A percentile compares a stretch with the other conserved stretches of the same genome.
These are phyloP conservation scores for Helicosporidium sp. DNA, from an alignment of 139 green algal genomes.

Conservation along the genomic window DNA sequence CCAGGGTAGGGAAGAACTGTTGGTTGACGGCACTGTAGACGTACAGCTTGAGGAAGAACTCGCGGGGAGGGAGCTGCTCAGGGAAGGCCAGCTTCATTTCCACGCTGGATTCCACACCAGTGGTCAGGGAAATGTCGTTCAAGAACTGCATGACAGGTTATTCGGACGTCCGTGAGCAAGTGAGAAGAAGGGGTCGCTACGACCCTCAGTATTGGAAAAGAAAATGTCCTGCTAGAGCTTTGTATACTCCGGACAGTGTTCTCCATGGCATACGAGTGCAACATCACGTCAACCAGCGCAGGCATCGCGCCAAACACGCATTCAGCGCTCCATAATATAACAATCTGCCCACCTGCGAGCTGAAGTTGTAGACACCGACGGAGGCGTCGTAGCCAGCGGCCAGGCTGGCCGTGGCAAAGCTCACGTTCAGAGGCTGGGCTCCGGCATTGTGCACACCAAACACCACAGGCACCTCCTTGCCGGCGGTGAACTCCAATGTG, in stretches of 20 bases:
- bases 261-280: too few relatives aligned
- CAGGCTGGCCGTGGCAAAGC: conserved; percentile 5
- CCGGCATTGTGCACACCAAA: conserved; percentile 15
- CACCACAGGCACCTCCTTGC: conserved; percentile 9
- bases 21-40: not conserved
- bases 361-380: conserved; percentile 18
- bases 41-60: conserved; percentile 15
- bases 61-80: conserved; percentile 13
- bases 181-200: not conserved
- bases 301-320: not conserved
- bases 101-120: conserved; percentile 7
- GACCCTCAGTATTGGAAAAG: not conserved
- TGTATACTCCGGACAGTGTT: too few relatives aligned
- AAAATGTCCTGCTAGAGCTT: too few relatives aligned
- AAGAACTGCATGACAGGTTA: conserved; percentile 8
- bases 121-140: conserved; percentile 3
- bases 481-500: conserved; percentile 14
- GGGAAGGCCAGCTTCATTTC: conserved; percentile 14
- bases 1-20: not conserved
- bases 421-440: conserved; percentile 4
- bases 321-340: too few relatives aligned
- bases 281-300: not conserved
- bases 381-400: conserved; percentile 12
- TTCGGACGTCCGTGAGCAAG: too few relatives aligned
- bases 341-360: conserved; percentile 3